Evolutionary conservation across 2,329 filamentous ascomycete genomes (phyloP), one percentile per base, ranked within the genome.

Genomic region (Verticillium dahliae): DNA sequence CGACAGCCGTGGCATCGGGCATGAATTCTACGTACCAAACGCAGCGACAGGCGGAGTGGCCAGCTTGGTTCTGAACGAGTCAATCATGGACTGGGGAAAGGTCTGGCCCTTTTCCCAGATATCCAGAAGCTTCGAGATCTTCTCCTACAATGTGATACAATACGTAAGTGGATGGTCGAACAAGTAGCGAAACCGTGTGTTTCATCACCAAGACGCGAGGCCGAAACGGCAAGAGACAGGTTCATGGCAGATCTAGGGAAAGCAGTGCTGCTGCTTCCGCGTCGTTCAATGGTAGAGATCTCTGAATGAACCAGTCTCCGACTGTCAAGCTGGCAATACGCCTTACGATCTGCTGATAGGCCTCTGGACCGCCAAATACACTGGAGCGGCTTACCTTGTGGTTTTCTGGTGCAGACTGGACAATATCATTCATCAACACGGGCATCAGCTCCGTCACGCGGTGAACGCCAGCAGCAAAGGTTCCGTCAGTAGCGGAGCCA

Each of bases 71-170:
- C 92, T 94, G 82, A 96, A 96, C 41, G 85, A 86, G 65, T 82
- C 81, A 69, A 99, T 85, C 86, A 97, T 89, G 60, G 87, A 76
- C 52, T 83, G 74, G 33, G 95, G 92, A 75, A 99, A 98, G 27
- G 93, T 98, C 73, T 90, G 89, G 66, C 91, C 92, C 72, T 95
- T 95, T 74, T 97, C 93, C 95, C 95, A 99, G 68, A 99, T 99
- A 73, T 97, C 93, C 78, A 98, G 81, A 69, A 99, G 85, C 75
- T 98, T 98, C 73, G 84, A 88, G 76, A 98, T 94, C 81, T 97
- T 98, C 74, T 96, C 92, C 90, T 95, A 89, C 81, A 87, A 73
- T 67, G 73, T 66, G 71, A 73, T 69, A 68, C 68, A 72, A 71
- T 65, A 63, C 65, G 80, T 83, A 74, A 76, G 75, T 73, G 65